A percentile compares a stretch with the other conserved stretches of the same genome.
phyloP scores from a whole-genome alignment of 2,329 filamentous ascomycete species.

The Talaromyces sp. region DNA sequence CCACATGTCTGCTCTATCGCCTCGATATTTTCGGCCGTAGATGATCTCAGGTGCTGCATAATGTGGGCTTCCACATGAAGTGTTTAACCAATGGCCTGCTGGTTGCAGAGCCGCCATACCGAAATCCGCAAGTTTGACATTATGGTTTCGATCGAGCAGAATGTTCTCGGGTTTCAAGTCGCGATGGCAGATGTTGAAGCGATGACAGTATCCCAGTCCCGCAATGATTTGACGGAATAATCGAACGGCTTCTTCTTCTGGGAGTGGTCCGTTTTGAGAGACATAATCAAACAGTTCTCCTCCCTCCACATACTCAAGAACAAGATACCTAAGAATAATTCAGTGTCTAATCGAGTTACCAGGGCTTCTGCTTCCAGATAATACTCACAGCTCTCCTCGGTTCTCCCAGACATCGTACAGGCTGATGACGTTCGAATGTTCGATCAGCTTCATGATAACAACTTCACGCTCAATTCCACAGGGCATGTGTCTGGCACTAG shows the following conservation, averaged over 20 bases:
- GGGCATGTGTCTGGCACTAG: slow-evolving; percentile 72
- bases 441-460: slow-evolving; percentile 93
- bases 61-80: slow-evolving; percentile 93
- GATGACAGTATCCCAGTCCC: slow-evolving; percentile 88
- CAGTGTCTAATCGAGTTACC: background rate
- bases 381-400: slow-evolving; percentile 80
- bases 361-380: background rate
- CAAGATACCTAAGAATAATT: slow-evolving; percentile 71
- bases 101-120: slow-evolving; percentile 95
- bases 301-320: slow-evolving; percentile 87
- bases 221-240: slow-evolving; percentile 94
- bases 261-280: slow-evolving; percentile 69
- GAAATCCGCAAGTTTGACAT: slow-evolving; percentile 95
- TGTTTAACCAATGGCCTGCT: slow-evolving; percentile 74
- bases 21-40: slow-evolving; percentile 74
- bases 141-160: slow-evolving; percentile 71
- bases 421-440: slow-evolving; percentile 92
- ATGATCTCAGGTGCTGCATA: slow-evolving; percentile 95
- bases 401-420: slow-evolving; percentile 99
- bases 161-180: slow-evolving; percentile 98
- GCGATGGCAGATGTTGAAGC: slow-evolving; percentile 92
- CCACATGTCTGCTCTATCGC: slow-evolving; percentile 90
- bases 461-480: slow-evolving; percentile 92
- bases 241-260: slow-evolving; percentile 77
- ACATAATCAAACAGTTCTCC: slow-evolving; percentile 89